Base-by-base conservation (phyloP, 495 filamentous ascomycete genomes). In the Friedmanniomyces simplex region DNA sequence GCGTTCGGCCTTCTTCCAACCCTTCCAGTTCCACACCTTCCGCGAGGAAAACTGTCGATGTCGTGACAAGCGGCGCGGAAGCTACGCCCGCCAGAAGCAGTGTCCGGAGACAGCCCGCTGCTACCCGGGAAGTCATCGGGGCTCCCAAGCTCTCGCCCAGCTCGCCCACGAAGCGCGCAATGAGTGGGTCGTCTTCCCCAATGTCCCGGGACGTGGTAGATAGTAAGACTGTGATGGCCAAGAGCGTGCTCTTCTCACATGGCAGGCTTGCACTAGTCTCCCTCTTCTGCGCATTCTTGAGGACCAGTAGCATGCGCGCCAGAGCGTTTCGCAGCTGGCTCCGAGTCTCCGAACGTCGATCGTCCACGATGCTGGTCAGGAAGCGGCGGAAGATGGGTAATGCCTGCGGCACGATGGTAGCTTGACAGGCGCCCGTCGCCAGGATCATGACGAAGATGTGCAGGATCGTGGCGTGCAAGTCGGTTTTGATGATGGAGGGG, bases 381-480 rank as follows among this genome's bases (percentile, higher is more conserved):
- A 99, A 97, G 50, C 93, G 83, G 66, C 89, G 89, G 69, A 99
- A 85, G 39, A 90, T 94, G 0, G 93, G 89, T 2, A 99, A 77
- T 6, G 90, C 83, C 69, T 94, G 89, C 0, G 94, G 91, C 1
- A 96, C 87, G 41, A 96, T 87, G 21, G 87, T 78, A 14, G 84
- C 79, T 72, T 97, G 94, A 66, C 91, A 96, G 25, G 84, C 76
- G 1, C 86, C 82, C 0, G 89, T 96, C 14, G 86, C 85, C 5
- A 99, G 83, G 49, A 96, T 94, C 4, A 88, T 95, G 42, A 85
- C 85, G 68, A 97, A 97, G 24, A 97, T 95, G 71, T 99, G 91
- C 34, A 97, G 77, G 63, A 97, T 95, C 67, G 91, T 96, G 45
- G 93, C 91, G 68, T 99, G 89, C 11, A 99, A 79, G 68, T 99